These are phyloP conservation scores for Phytophthora quininea DNA, from an alignment of 352 stramenopile genomes.

Conservation along the genomic window DNA sequence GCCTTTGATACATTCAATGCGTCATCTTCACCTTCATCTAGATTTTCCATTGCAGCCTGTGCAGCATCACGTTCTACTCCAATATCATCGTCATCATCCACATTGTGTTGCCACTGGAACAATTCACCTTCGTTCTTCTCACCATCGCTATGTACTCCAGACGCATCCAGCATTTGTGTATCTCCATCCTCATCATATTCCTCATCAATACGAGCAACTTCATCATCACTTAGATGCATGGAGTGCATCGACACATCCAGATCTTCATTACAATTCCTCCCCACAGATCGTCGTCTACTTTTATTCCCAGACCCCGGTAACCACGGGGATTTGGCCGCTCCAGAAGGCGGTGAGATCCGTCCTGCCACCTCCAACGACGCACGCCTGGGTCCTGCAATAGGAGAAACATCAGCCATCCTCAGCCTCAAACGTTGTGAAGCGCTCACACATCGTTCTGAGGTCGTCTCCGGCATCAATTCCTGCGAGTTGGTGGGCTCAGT, in stretches of 20 bases:
- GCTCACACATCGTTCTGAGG: slow-evolving; percentile 27
- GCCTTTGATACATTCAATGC: slow-evolving; percentile 46
- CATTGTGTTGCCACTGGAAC: slow-evolving; percentile 5
- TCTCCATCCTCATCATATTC: slow-evolving; percentile 25
- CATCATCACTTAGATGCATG: slow-evolving; percentile 67
- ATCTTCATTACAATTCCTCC: slow-evolving; percentile 22
- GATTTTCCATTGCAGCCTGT: slow-evolving; percentile 16
- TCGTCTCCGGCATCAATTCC: slow-evolving; percentile 44
- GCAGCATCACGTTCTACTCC: slow-evolving; percentile 11
- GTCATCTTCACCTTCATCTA: slow-evolving; percentile 34
- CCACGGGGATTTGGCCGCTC: slow-evolving; percentile 38
- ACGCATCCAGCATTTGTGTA: slow-evolving; percentile 37
- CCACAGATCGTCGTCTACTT: slow-evolving; percentile 12
- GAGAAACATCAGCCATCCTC: slow-evolving; percentile 64
- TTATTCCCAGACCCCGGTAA: slow-evolving; percentile 23
- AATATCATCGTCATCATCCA: slow-evolving; percentile 6
- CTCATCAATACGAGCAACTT: slow-evolving; percentile 26
- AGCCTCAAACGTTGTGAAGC: slow-evolving; percentile 60
- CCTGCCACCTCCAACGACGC: slow-evolving; percentile 31
- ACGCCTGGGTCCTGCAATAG: slow-evolving; percentile 44
- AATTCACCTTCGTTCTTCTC: slow-evolving; percentile 6
- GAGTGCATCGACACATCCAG: slow-evolving; percentile 77
- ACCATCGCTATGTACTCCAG: slow-evolving; percentile 18
- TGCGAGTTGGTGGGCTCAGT: slow-evolving; percentile 35
- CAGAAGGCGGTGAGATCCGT: slow-evolving; percentile 33